These are phyloP conservation scores for Annona squamosa DNA, from an alignment of 164 flowering plant genomes.

Conservation along the genomic window DNA sequence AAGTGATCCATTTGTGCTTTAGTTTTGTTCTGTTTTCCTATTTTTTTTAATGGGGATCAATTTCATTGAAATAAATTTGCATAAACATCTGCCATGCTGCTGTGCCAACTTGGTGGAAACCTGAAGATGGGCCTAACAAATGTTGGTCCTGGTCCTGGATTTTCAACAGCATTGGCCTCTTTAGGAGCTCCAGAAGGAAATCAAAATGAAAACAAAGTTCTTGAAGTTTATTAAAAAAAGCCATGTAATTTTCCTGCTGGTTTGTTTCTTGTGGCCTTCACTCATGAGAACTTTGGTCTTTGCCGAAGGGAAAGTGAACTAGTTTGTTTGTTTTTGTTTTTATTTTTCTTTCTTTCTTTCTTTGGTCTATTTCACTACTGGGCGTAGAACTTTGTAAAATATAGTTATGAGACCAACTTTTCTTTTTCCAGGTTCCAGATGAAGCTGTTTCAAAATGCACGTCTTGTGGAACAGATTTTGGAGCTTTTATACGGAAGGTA, in stretches of 20 bases:
- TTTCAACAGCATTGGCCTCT: background rate
- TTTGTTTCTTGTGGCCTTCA: background rate
- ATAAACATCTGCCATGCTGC: background rate
- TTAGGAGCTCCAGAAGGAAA: background rate
- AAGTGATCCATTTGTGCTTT: background rate
- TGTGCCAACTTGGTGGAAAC: background rate
- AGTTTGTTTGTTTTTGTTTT: too few relatives aligned
- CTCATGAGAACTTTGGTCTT: background rate
- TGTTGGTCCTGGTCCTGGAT: background rate
- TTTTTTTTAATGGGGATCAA: background rate
- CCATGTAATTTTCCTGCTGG: background rate
- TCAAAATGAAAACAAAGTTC: background rate
- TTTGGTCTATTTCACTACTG: background rate
- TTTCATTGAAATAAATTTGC: background rate
- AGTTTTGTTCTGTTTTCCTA: background rate
- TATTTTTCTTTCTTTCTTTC: background rate
- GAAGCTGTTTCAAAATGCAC: constrained; percentile 88
- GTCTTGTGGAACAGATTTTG: constrained; percentile 74
- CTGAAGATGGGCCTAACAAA: background rate
- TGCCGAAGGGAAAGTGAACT: too few relatives aligned
- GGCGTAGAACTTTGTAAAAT: too few relatives aligned
- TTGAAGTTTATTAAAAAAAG: background rate
- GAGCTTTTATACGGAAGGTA: constrained; percentile 80
- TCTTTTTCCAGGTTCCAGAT: constrained; percentile 68
- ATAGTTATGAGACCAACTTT: background rate